Conservation (phyloP, 306 rosid species). For the Cicer bijugum region DNA sequence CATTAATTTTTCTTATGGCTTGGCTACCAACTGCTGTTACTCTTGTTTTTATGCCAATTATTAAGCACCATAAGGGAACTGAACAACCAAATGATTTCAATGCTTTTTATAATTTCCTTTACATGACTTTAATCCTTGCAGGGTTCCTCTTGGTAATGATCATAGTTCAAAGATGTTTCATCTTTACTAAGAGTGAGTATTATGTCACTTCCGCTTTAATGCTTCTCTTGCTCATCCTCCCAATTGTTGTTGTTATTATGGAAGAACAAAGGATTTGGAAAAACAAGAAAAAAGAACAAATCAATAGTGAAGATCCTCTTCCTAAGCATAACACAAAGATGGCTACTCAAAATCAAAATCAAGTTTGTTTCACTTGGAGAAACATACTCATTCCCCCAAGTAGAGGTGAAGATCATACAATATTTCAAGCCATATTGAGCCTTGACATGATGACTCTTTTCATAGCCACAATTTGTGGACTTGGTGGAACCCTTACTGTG, state of each 20-base stretch:
- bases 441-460: conserved; percentile 65
- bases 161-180: conserved; percentile 52
- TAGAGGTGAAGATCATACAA: conserved; percentile 68
- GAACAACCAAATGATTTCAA: conserved; percentile 50
- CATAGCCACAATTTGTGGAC: conserved; percentile 60
- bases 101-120: conserved; percentile 65
- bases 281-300: conserved; percentile 28
- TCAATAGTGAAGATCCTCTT: conserved; percentile 5
- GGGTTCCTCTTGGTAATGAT: conserved; percentile 59
- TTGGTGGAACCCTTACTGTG: conserved; percentile 60
- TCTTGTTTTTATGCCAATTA: conserved; percentile 51
- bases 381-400: conserved; percentile 45
- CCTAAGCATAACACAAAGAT: conserved; percentile 39
- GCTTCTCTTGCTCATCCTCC: conserved; percentile 60
- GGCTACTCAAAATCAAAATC: neutral
- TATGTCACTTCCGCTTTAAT: conserved; percentile 44
- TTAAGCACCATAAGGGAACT: conserved; percentile 46
- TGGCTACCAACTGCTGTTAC: conserved; percentile 71
- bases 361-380: conserved; percentile 47
- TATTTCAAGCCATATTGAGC: conserved; percentile 65
- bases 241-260: conserved; percentile 49
- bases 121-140: conserved; percentile 58
- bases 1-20: conserved; percentile 62
- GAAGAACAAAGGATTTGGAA: conserved; percentile 55
- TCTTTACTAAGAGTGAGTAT: conserved; percentile 46